These are phyloP conservation scores for Cymbidium sinense DNA, from an alignment of 106 monocot genomes.

Conservation along the genomic window DNA sequence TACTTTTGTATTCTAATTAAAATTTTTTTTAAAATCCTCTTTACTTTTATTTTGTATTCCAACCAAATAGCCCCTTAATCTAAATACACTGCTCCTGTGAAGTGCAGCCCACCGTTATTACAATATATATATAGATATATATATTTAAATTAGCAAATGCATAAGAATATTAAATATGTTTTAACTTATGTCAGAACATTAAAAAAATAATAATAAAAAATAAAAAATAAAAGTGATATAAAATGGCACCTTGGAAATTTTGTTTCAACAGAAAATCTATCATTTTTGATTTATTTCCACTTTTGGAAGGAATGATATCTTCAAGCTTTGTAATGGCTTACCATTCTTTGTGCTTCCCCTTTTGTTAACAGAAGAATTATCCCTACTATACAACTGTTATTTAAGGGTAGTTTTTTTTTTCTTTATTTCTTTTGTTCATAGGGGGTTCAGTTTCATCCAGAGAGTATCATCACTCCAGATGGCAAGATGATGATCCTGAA, in stretches of 20 bases:
- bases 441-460: constrained; percentile 89
- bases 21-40: no score
- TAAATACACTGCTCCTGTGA: no score
- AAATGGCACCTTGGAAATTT: neutral
- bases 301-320: neutral
- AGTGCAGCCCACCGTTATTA: no score
- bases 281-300: neutral
- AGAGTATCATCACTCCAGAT: constrained; percentile 68
- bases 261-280: neutral
- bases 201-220: neutral
- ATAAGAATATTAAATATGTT: no score
- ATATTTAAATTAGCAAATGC: no score
- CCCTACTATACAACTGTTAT: no score
- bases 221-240: neutral
- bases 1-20: no score
- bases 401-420: neutral
- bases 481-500: constrained; percentile 59
- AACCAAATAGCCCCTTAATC: no score
- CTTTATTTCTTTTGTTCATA: constrained; percentile 10
- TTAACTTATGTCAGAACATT: neutral
- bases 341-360: neutral
- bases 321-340: neutral
- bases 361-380: no score
- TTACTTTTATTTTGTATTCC: no score
- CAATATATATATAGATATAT: no score